A percentile compares a stretch with the other conserved stretches of the same genome.
phyloP scores from a whole-genome alignment of 345 rosid species.

The Lepidium africanum region DNA sequence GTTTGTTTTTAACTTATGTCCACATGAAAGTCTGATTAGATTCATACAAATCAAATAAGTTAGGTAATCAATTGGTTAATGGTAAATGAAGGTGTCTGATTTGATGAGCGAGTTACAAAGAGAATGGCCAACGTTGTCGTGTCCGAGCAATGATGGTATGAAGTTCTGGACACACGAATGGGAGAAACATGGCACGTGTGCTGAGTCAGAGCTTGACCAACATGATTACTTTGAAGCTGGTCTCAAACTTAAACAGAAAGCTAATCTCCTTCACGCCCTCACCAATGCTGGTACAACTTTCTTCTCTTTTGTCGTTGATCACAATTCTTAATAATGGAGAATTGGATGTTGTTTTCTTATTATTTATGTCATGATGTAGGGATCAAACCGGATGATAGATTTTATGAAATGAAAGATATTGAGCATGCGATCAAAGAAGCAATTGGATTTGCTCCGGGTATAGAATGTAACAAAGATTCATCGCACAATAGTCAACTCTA shows the following conservation, averaged over 20 bases:
- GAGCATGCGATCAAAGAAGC: conserved; percentile 42
- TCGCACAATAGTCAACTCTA: conserved; percentile 51
- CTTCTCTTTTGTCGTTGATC: background rate
- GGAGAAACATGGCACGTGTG: conserved; percentile 85
- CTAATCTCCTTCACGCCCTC: conserved; percentile 58
- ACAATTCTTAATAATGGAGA: background rate
- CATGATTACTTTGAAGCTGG: conserved; percentile 71
- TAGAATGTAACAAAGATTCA: conserved; percentile 65
- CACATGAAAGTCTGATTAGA: too few species aligned
- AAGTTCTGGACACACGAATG: conserved; percentile 93
- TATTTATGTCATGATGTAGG: conserved; percentile 25
- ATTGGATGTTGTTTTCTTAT: background rate
- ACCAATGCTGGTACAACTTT: conserved; percentile 39
- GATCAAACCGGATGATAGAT: conserved; percentile 55
- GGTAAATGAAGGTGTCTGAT: conserved; percentile 49
- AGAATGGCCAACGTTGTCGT: conserved; percentile 73
- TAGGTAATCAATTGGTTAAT: background rate
- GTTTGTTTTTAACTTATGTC: too few species aligned
- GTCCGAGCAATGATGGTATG: conserved; percentile 64
- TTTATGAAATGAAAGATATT: conserved; percentile 43
- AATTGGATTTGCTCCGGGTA: conserved; percentile 46
- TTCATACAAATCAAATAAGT: background rate
- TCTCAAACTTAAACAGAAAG: conserved; percentile 53
- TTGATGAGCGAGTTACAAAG: conserved; percentile 39
- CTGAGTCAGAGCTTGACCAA: conserved; percentile 77